phyloP scores from a whole-genome alignment of 2,329 filamentous ascomycete genomes.

The Pseudogymnoascus sp. region DNA sequence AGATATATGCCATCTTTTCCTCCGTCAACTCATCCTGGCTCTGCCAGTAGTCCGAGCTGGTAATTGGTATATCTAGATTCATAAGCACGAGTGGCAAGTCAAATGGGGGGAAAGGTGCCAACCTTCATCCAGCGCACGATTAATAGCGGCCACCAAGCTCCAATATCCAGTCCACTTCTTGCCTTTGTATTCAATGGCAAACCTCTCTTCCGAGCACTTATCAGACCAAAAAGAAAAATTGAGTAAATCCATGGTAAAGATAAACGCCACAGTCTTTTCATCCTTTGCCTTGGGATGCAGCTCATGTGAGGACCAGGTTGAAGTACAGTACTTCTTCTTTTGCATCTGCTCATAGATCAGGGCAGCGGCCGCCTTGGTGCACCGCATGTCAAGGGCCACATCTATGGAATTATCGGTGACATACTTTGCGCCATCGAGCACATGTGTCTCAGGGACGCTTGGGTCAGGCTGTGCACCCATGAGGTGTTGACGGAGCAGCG shows the following conservation, averaged over 20 bases:
- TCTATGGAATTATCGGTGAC: slow-evolving; percentile 91
- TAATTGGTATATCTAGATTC: slow-evolving; percentile 69
- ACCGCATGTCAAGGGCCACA: slow-evolving; percentile 75
- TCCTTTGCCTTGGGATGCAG: slow-evolving; percentile 80
- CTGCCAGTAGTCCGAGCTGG: slow-evolving; percentile 78
- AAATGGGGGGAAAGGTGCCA: slow-evolving; percentile 21
- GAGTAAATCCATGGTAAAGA: slow-evolving; percentile 93
- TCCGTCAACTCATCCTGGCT: slow-evolving; percentile 68
- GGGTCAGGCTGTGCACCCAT: slow-evolving; percentile 46
- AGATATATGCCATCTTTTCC: slow-evolving; percentile 64
- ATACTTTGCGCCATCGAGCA: slow-evolving; percentile 73
- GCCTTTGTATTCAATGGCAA: slow-evolving; percentile 72
- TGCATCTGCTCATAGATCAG: slow-evolving; percentile 76
- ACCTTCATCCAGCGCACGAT: slow-evolving; percentile 84
- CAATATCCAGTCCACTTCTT: slow-evolving; percentile 89
- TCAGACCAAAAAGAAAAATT: slow-evolving; percentile 98
- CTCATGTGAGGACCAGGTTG: slow-evolving; percentile 80
- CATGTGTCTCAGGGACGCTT: slow-evolving; percentile 63
- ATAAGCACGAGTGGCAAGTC: slow-evolving; percentile 15
- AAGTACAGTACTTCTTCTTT: slow-evolving; percentile 70
- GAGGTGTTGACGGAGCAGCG: slow-evolving; percentile 73
- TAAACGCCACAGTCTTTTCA: slow-evolving; percentile 74
- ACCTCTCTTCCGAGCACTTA: slow-evolving; percentile 55
- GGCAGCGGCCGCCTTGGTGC: slow-evolving; percentile 73
- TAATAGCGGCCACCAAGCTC: slow-evolving; percentile 80